phyloP scores from a whole-genome alignment of 208 protist genomes.

The Leishmania tarentolae region DNA sequence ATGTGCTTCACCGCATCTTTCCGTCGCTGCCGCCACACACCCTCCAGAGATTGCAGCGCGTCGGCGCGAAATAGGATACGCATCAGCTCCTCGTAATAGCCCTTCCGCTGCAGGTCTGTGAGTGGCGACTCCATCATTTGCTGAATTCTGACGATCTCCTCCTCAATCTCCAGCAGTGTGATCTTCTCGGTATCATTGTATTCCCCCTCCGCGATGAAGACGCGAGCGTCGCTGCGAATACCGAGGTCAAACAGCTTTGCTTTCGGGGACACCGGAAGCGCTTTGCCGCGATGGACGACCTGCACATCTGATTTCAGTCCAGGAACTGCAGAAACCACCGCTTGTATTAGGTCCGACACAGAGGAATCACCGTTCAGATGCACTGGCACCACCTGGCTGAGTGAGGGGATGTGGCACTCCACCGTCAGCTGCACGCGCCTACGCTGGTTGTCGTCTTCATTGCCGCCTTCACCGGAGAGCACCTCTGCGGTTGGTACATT shows the following conservation, averaged over 20 bases:
- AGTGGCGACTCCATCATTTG: slow-evolving; percentile 18
- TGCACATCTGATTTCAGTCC: slow-evolving; percentile 32
- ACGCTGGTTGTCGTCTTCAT: slow-evolving; percentile 28
- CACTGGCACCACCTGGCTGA: slow-evolving; percentile 39
- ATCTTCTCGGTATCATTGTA: slow-evolving; percentile 56
- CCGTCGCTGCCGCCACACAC: slow-evolving; percentile 49
- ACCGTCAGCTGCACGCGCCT: slow-evolving; percentile 34
- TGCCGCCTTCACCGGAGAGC: not conserved
- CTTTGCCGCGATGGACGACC: slow-evolving; percentile 67
- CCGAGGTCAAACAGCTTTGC: slow-evolving; percentile 58
- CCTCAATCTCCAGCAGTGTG: slow-evolving; percentile 69
- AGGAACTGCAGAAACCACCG: slow-evolving; percentile 34
- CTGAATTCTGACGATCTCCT: slow-evolving; percentile 46
- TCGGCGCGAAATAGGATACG: slow-evolving; percentile 80
- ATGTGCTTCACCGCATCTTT: slow-evolving; percentile 69
- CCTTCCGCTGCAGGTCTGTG: slow-evolving; percentile 50
- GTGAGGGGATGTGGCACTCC: slow-evolving; percentile 51
- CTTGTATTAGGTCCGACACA: slow-evolving; percentile 49
- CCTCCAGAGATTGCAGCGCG: slow-evolving; percentile 66
- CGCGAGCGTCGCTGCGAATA: slow-evolving; percentile 44
- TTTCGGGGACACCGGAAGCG: slow-evolving; percentile 35
- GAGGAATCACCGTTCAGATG: slow-evolving; percentile 51
- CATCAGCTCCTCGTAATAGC: slow-evolving; percentile 88
- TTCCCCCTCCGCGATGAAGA: slow-evolving; percentile 63
- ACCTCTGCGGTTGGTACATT: not conserved